Percentiles rank a stretch among this genome's conserved stretches.
Conservation (phyloP, 179 eudicot genomes). For the Drosera spatulata region DNA sequence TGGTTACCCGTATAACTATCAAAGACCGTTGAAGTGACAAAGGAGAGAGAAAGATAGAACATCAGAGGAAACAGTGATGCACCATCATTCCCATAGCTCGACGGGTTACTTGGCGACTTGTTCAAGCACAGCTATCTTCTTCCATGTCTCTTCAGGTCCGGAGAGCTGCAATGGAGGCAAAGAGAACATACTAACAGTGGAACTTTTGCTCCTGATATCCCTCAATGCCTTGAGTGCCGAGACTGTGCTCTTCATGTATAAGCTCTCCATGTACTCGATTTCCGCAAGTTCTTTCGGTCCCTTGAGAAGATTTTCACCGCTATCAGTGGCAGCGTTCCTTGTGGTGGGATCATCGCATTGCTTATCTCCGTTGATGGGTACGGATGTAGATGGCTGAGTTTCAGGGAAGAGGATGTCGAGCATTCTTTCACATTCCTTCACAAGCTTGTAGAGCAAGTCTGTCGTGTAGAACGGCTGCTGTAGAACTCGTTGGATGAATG, state of each 20-base stretch:
- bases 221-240: constrained; percentile 55
- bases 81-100: background rate
- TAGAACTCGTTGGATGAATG: constrained; percentile 35
- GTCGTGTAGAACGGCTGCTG: constrained; percentile 39
- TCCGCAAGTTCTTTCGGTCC: constrained; percentile 29
- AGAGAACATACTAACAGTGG: constrained; percentile 47
- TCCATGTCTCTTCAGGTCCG: constrained; percentile 28
- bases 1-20: too few species aligned
- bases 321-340: constrained; percentile 3
- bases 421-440: constrained; percentile 32
- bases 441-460: constrained; percentile 29
- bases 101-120: constrained; percentile 31
- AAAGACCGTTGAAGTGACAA: too few species aligned
- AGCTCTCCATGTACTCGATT: constrained; percentile 41
- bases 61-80: background rate
- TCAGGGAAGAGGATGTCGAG: constrained; percentile 24
- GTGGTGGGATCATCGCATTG: constrained; percentile 3
- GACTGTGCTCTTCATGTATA: constrained; percentile 46
- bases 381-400: constrained; percentile 6
- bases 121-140: constrained; percentile 24
- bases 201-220: constrained; percentile 12
- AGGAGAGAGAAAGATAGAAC: background rate
- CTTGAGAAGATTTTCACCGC: constrained; percentile 13
- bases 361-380: constrained; percentile 6
- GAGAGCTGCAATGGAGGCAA: constrained; percentile 43